phyloP scores from a whole-genome alignment of 2,329 filamentous ascomycete species.

The Ophiostoma triangulosporum region DNA sequence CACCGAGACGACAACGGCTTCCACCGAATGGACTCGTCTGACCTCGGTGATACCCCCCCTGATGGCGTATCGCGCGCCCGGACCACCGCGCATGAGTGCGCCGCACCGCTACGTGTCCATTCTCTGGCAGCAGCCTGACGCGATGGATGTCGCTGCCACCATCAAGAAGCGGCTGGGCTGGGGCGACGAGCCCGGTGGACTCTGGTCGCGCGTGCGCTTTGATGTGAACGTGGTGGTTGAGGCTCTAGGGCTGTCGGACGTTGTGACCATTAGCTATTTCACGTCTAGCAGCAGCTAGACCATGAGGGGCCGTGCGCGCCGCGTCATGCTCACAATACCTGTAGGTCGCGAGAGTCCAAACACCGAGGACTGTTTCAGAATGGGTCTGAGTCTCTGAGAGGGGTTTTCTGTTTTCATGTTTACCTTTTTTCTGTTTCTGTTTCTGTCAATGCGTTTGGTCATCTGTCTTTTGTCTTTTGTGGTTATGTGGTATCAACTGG shows the following conservation, averaged over 20 bases:
- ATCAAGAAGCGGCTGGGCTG: constrained; percentile 19
- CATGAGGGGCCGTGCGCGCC: no score
- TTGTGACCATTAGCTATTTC: neutral
- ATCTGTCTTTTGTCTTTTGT: no score
- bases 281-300: neutral
- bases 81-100: constrained; percentile 9
- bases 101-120: constrained; percentile 13
- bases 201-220: constrained; percentile 27
- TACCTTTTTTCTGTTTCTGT: no score
- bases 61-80: constrained; percentile 7
- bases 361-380: no score
- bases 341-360: no score
- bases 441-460: no score
- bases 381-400: no score
- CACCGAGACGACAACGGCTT: neutral
- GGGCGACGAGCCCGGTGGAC: constrained; percentile 21
- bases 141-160: constrained; percentile 10
- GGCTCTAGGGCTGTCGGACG: neutral
- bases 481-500: no score
- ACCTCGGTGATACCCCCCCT: neutral
- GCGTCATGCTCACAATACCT: neutral
- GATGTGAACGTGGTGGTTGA: constrained; percentile 21
- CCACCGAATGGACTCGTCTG: neutral
- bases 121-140: constrained; percentile 13
- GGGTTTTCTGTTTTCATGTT: no score